Percentiles rank a stretch among this genome's conserved stretches.
These are phyloP conservation scores for Coffea eugenioides DNA, from an alignment of 257 asterid species.

Conservation along the genomic window DNA sequence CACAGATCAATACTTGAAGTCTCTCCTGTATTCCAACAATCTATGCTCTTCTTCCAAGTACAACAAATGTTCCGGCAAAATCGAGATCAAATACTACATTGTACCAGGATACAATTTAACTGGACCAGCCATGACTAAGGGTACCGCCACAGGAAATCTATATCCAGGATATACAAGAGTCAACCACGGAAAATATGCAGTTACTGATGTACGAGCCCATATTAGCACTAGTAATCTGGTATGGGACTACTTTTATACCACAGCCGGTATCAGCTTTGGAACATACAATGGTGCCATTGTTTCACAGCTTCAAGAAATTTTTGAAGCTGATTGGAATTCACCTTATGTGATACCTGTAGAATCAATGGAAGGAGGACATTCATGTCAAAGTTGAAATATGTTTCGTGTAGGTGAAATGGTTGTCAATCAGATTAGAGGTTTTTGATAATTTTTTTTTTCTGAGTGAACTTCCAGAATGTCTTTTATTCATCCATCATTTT, in stretches of 20 bases:
- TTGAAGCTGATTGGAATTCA: constrained; percentile 86
- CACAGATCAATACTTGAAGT: constrained; percentile 66
- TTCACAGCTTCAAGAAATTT: constrained; percentile 65
- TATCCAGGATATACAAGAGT: constrained; percentile 78
- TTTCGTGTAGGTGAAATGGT: not conserved
- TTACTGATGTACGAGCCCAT: constrained; percentile 70
- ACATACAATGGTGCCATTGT: constrained; percentile 62
- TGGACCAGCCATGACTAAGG: constrained; percentile 58
- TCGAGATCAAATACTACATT: constrained; percentile 74
- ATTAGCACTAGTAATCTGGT: constrained; percentile 81
- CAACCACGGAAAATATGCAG: constrained; percentile 86
- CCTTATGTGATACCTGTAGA: constrained; percentile 65
- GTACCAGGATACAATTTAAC: constrained; percentile 79
- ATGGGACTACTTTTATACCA: constrained; percentile 79
- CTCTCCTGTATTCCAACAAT: constrained; percentile 65
- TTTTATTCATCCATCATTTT: not conserved
- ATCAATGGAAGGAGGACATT: constrained; percentile 45
- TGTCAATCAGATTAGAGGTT: not conserved
- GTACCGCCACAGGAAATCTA: constrained; percentile 47
- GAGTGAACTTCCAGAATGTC: not conserved
- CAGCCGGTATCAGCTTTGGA: constrained; percentile 83
- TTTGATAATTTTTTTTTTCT: not conserved
- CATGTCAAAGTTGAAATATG: constrained; percentile 36
- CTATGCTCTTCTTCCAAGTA: constrained; percentile 67
- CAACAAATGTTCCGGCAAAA: constrained; percentile 63